These are phyloP conservation scores for Lithospermum erythrorhizon DNA, from an alignment of 257 asterid genomes.

Conservation along the genomic window DNA sequence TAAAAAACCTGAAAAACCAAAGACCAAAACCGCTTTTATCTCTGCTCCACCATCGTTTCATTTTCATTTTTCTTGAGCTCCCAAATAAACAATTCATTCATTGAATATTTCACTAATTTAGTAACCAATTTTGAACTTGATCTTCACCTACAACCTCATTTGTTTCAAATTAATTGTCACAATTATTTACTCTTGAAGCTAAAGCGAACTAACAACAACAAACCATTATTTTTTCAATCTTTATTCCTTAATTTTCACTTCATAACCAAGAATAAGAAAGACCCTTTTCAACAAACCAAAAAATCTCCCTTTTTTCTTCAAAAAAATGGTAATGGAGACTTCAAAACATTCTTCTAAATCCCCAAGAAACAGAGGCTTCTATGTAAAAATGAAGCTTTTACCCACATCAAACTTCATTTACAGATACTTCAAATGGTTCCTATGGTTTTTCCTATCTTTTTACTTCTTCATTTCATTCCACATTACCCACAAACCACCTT, in stretches of 20 bases:
- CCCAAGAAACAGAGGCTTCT: slow-evolving; percentile 48
- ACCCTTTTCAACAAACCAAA: slow-evolving; percentile 28
- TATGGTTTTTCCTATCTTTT: slow-evolving; percentile 53
- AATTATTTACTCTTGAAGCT: slow-evolving; percentile 20
- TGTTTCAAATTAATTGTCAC: neutral
- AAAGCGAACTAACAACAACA: slow-evolving; percentile 44
- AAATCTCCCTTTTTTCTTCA: neutral
- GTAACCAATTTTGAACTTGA: neutral
- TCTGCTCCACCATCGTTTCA: neutral
- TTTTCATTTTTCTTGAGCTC: neutral
- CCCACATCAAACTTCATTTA: slow-evolving; percentile 21
- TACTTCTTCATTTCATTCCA: slow-evolving; percentile 53
- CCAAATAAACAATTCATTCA: neutral
- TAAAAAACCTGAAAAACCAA: neutral
- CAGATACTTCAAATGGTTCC: slow-evolving; percentile 56
- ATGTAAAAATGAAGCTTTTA: slow-evolving; percentile 54
- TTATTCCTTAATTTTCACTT: slow-evolving; percentile 39
- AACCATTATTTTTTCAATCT: neutral
- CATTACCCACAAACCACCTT: slow-evolving; percentile 26
- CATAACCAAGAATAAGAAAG: slow-evolving; percentile 43
- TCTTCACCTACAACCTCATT: too few relatives aligned
- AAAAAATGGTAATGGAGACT: slow-evolving; percentile 21
- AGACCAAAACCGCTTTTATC: neutral
- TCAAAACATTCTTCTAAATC: too few relatives aligned
- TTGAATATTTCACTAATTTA: neutral